These are phyloP conservation scores for Sicyos edulis DNA, from an alignment of 306 rosid genomes.

Conservation along the genomic window DNA sequence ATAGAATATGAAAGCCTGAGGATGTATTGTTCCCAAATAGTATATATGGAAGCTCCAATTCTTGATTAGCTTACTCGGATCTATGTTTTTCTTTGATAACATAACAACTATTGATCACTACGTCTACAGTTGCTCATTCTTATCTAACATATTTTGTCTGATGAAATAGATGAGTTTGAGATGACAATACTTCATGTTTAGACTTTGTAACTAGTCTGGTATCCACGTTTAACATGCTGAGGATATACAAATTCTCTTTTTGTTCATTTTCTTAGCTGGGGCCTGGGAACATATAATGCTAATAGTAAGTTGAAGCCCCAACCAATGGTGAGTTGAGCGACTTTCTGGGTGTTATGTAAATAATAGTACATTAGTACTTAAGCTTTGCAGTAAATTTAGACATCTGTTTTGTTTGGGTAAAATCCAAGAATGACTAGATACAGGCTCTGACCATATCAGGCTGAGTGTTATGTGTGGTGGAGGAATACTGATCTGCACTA, in stretches of 20 bases:
- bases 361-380: constrained; percentile 8
- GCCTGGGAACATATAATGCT: not conserved
- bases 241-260: not conserved
- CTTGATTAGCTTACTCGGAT: constrained; percentile 4
- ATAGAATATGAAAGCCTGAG: not conserved
- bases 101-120: not conserved
- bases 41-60: constrained; percentile 6
- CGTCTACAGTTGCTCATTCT: not conserved
- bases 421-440: constrained; percentile 18
- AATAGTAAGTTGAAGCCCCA: not conserved
- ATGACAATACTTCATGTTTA: not conserved
- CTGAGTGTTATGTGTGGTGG: constrained; percentile 18
- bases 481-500: constrained; percentile 17
- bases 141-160: constrained; percentile 7
- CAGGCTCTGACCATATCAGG: constrained; percentile 14
- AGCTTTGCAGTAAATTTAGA: not conserved
- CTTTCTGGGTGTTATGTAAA: not conserved
- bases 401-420: constrained; percentile 21
- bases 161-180: not conserved
- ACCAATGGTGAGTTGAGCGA: constrained; percentile 5
- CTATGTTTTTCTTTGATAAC: not conserved
- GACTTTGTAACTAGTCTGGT: not conserved
- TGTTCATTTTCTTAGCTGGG: not conserved
- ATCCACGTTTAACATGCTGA: not conserved
- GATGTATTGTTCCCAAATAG: not conserved